Evolutionary conservation across 2,329 filamentous ascomycete genomes (phyloP).

Genomic region (Fusarium dimerum): DNA sequence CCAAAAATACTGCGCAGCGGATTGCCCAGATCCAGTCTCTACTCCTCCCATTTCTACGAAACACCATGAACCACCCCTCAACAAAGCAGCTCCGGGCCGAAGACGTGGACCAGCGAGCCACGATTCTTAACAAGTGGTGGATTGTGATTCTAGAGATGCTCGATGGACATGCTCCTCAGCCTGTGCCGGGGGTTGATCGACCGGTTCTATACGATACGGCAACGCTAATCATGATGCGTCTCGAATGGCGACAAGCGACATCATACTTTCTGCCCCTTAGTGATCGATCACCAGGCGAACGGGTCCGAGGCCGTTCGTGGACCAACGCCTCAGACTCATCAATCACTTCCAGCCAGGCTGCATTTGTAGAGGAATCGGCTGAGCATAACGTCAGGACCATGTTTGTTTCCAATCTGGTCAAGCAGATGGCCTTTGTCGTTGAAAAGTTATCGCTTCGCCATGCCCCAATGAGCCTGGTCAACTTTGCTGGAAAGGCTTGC

Average conservation of each 20-base stretch:
- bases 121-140: constrained; percentile 92
- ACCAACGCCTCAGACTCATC: constrained; percentile 60
- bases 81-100: constrained; percentile 68
- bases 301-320: constrained; percentile 45
- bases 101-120: constrained; percentile 77
- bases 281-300: constrained; percentile 53
- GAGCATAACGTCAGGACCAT: constrained; percentile 88
- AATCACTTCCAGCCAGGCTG: constrained; percentile 65
- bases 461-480: constrained; percentile 65
- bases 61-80: constrained; percentile 67
- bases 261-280: constrained; percentile 65
- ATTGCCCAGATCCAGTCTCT: constrained; percentile 72
- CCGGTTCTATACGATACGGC: constrained; percentile 78
- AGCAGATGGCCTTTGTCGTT: constrained; percentile 84
- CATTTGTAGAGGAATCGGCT: constrained; percentile 63
- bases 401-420: constrained; percentile 78
- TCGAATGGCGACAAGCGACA: constrained; percentile 80
- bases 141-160: constrained; percentile 78
- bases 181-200: constrained; percentile 80
- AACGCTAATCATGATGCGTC: constrained; percentile 80
- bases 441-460: constrained; percentile 84
- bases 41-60: constrained; percentile 76
- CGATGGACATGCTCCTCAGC: constrained; percentile 65
- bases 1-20: constrained; percentile 72
- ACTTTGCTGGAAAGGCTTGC: constrained; percentile 86